Evolutionary conservation across 1,284 basidiomycete genomes (phyloP).

Genomic region (Megacollybia platyphylla): DNA sequence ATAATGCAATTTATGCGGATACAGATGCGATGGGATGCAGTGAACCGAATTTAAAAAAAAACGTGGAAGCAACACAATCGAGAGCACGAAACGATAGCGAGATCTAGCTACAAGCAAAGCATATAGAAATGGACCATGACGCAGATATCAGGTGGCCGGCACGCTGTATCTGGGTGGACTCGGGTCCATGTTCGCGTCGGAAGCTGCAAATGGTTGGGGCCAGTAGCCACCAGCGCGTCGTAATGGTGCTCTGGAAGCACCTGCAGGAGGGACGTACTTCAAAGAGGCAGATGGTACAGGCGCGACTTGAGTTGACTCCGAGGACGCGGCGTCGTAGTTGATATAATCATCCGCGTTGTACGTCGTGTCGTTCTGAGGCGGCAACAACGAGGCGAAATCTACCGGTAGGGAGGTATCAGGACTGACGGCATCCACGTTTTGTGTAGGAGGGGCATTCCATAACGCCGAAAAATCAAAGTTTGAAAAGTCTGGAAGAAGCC

Average conservation of each 20-base stretch:
- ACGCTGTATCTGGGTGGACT: slow-evolving; percentile 14
- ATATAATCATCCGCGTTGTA: slow-evolving; percentile 4
- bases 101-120: not conserved
- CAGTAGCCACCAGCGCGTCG: slow-evolving; percentile 45
- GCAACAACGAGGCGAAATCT: slow-evolving; percentile 6
- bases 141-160: slow-evolving; percentile 12
- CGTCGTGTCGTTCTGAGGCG: not conserved
- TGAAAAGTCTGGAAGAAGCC: slow-evolving; percentile 9
- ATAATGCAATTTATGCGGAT: not conserved
- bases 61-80: no score
- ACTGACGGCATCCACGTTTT: not conserved
- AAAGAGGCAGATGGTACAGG: slow-evolving; percentile 3
- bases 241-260: slow-evolving; percentile 29
- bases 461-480: slow-evolving; percentile 4
- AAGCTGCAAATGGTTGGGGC: slow-evolving; percentile 19
- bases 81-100: slow-evolving; percentile 3
- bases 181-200: slow-evolving; percentile 15
- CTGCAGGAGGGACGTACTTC: slow-evolving; percentile 39
- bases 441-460: not conserved
- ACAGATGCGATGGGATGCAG: not conserved
- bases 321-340: slow-evolving; percentile 3
- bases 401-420: not conserved
- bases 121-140: slow-evolving; percentile 2
- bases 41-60: not conserved
- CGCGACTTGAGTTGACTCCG: slow-evolving; percentile 5